Evolutionary conservation across 1,139 yeast species (phyloP).

Genomic region (Pichia sp.): DNA sequence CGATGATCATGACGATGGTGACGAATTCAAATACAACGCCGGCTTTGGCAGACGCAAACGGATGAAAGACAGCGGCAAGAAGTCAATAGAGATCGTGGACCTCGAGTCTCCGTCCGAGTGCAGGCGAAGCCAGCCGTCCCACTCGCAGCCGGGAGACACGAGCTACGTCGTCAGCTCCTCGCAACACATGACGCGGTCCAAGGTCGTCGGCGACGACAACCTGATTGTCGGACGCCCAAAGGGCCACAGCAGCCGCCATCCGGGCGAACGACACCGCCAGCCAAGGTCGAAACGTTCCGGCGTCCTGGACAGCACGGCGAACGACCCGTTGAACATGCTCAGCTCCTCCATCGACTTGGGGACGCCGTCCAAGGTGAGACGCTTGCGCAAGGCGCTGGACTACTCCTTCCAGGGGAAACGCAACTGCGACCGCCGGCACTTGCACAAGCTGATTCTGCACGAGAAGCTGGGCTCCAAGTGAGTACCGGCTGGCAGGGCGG

Average conservation of each 20-base stretch:
- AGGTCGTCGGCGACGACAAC: slow-evolving; percentile 12
- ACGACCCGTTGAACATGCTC: slow-evolving; percentile 15
- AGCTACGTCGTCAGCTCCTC: slow-evolving; percentile 7
- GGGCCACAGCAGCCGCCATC: not conserved
- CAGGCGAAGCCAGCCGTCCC: not conserved
- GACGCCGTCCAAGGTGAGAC: slow-evolving; percentile 16
- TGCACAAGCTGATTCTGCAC: slow-evolving; percentile 6
- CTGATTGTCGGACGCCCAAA: slow-evolving; percentile 1
- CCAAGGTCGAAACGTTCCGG: not conserved
- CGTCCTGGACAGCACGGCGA: not conserved
- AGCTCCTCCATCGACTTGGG: not conserved
- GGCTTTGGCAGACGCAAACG: no score
- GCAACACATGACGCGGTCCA: slow-evolving; percentile 14
- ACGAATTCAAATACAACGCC: no score
- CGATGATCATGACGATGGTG: no score
- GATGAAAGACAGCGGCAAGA: not conserved
- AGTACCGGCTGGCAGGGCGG: not conserved
- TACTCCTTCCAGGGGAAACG: not conserved
- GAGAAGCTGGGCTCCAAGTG: not conserved
- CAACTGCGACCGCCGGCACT: not conserved
- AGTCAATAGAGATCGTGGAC: not conserved
- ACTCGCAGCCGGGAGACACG: slow-evolving; percentile 4
- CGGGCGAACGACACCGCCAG: no score
- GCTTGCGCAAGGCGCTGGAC: slow-evolving; percentile 16
- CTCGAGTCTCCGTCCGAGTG: not conserved